A percentile compares a stretch with the other conserved stretches of the same genome.
phyloP scores from a whole-genome alignment of 768 basidiomycete species.

The Hericium erinaceus region DNA sequence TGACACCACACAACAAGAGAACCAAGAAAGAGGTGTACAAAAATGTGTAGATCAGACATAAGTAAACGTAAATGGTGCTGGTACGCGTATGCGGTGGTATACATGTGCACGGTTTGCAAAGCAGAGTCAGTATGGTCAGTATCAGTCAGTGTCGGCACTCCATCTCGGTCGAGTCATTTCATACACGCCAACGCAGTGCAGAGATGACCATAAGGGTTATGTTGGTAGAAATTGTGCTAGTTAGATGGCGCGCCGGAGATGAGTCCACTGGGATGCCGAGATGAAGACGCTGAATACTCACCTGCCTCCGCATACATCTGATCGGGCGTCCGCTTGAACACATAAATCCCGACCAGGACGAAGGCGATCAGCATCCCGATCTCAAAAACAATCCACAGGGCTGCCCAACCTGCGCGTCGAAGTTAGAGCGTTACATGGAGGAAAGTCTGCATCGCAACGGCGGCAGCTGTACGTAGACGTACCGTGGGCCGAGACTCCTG shows the following conservation, averaged over 20 bases:
- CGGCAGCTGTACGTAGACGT: conserved; percentile 16
- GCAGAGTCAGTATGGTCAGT: background rate
- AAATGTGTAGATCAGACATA: too few species aligned
- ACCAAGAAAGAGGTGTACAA: too few species aligned
- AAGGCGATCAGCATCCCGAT: conserved; percentile 67
- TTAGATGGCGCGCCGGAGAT: background rate
- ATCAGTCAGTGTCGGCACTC: background rate
- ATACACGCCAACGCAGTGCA: background rate
- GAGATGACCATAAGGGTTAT: background rate
- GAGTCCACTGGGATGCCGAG: background rate
- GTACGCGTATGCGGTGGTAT: background rate
- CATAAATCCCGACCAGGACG: conserved; percentile 68
- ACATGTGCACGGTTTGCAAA: background rate
- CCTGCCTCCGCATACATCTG: conserved; percentile 70
- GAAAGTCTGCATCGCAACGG: too few species aligned
- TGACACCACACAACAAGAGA: too few species aligned
- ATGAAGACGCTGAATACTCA: conserved; percentile 23
- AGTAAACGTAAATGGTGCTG: too few species aligned
- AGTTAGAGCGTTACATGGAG: too few species aligned
- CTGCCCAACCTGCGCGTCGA: conserved; percentile 61
- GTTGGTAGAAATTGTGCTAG: conserved; percentile 3
- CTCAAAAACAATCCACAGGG: conserved; percentile 78
- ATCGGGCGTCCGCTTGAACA: conserved; percentile 55
- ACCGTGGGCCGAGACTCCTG: conserved; percentile 65
- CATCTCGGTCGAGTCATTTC: background rate